Evolutionary conservation across 2,329 filamentous ascomycete genomes (phyloP), one percentile per base, ranked within the genome.

Genomic region (Ophiostoma ulmi): DNA sequence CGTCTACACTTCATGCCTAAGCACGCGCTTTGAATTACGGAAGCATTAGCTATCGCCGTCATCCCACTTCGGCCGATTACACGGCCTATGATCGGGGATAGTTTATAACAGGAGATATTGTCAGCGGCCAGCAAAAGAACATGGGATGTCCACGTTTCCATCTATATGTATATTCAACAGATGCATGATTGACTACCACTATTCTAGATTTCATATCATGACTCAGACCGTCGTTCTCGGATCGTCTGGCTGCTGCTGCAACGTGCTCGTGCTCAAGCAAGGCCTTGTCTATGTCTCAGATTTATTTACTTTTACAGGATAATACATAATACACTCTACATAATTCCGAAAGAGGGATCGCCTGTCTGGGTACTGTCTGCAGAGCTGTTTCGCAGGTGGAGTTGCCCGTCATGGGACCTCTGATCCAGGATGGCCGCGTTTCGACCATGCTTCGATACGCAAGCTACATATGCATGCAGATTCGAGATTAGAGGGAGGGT

Each of bases 41-140:
- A 63, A 63, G 58, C 58, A 63, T 20, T 63, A 35, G 10, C n/a
- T 26, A 58, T 58, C 22, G 52, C 52, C n/a, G 22, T 20, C 58
- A 63, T 63, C 58, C 58, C 58, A 63, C 58, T 63, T 63, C 58
- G 58, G 58, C 58, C 26, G 58, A 31, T 63, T 35, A 17, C 58
- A 63, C 58, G 58, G 58, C n/a, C 52, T 58, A 14, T 31, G 58
- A 63, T 63, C 58, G 58, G 58, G 22, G 26, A 63, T 63, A 63
- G 14, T 63, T 7, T 1, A 26, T 55, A n/a, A 63, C 58, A 63
- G 58, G 58, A 63, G 58, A 63, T 63, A 61, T 35, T 35, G 13
- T 20, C 44, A 52, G 44, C 17, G 17, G 6, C 17, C 55, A 61
- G 11, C 20, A 31, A 14, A 6, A 61, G 11, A 20, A 4, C 58